phyloP scores from a whole-genome alignment of 1,139 yeast species.

The Blastobotrys illinoisensis region DNA sequence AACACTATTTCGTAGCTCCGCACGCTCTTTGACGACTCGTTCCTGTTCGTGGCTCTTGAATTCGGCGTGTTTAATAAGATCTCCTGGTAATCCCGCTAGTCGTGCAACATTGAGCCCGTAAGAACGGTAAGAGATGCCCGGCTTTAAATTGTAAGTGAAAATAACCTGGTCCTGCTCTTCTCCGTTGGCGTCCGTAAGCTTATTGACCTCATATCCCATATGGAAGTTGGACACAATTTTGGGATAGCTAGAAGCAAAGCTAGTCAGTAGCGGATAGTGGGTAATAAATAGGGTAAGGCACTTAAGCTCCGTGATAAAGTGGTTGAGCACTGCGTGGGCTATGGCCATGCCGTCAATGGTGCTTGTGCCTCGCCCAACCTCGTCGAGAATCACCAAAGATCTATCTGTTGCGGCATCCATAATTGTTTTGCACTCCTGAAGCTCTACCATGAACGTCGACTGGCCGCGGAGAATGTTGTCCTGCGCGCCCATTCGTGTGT shows the following conservation, averaged over 20 bases:
- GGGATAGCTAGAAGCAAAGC: constrained; percentile 42
- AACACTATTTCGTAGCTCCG: neutral
- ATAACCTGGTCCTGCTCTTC: constrained; percentile 16
- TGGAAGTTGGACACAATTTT: constrained; percentile 53
- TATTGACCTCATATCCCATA: constrained; percentile 56
- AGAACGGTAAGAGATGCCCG: constrained; percentile 32
- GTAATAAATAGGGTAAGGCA: constrained; percentile 77
- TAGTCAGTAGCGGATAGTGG: constrained; percentile 72
- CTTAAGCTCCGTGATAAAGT: constrained; percentile 44
- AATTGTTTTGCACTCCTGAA: constrained; percentile 59
- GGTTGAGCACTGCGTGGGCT: constrained; percentile 69
- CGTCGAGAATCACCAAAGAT: constrained; percentile 58
- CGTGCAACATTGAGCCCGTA: constrained; percentile 37
- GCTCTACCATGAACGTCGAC: constrained; percentile 73
- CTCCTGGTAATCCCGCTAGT: constrained; percentile 32
- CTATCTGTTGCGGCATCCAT: constrained; percentile 43
- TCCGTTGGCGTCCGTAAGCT: constrained; percentile 28
- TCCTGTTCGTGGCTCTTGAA: constrained; percentile 12
- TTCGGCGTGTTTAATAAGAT: constrained; percentile 26
- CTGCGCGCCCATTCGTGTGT: constrained; percentile 59
- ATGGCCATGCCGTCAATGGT: constrained; percentile 86
- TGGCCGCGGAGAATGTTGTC: constrained; percentile 64
- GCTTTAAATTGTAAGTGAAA: constrained; percentile 30
- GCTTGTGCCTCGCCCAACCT: constrained; percentile 74
- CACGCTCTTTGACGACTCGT: neutral